Conservation (phyloP, 2,329 filamentous ascomycete genomes). For the Zasmidium cellare region DNA sequence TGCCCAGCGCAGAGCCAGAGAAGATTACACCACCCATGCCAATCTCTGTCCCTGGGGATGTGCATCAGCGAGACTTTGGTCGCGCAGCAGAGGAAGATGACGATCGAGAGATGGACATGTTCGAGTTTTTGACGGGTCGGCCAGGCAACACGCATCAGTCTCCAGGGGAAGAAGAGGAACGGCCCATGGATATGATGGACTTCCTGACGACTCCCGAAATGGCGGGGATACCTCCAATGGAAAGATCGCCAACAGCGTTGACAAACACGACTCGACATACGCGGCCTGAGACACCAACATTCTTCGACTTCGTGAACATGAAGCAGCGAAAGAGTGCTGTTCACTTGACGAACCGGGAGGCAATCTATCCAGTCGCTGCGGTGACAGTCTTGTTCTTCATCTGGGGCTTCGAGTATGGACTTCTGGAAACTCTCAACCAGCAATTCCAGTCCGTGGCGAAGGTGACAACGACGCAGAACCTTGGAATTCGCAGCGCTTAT, state of each 20-base stretch:
- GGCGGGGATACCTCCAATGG: conserved; percentile 30
- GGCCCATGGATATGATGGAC: conserved; percentile 49
- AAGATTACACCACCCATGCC: conserved; percentile 15
- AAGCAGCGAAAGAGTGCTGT: conserved; percentile 69
- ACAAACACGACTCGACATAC: conserved; percentile 42
- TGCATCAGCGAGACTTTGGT: conserved; percentile 28
- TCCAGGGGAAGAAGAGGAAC: conserved; percentile 7
- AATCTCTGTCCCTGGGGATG: conserved; percentile 10
- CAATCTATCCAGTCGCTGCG: conserved; percentile 69
- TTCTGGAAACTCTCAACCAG: conserved; percentile 78
- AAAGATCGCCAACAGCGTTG: conserved; percentile 40
- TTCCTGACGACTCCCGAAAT: conserved; percentile 54
- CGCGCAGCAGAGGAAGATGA: conserved; percentile 9
- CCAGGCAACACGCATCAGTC: not conserved
- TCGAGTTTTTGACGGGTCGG: conserved; percentile 51
- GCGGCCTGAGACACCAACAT: conserved; percentile 46
- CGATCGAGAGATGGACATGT: conserved; percentile 40
- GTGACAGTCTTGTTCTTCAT: conserved; percentile 83
- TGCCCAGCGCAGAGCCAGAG: conserved; percentile 10
- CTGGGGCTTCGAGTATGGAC: conserved; percentile 88
- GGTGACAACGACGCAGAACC: conserved; percentile 62
- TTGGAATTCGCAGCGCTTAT: conserved; percentile 70
- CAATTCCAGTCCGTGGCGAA: conserved; percentile 64
- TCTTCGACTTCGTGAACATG: conserved; percentile 79
- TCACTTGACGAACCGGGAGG: conserved; percentile 62